Conservation (phyloP, 169 alveolate species). For the Cryptosporidium muris region DNA sequence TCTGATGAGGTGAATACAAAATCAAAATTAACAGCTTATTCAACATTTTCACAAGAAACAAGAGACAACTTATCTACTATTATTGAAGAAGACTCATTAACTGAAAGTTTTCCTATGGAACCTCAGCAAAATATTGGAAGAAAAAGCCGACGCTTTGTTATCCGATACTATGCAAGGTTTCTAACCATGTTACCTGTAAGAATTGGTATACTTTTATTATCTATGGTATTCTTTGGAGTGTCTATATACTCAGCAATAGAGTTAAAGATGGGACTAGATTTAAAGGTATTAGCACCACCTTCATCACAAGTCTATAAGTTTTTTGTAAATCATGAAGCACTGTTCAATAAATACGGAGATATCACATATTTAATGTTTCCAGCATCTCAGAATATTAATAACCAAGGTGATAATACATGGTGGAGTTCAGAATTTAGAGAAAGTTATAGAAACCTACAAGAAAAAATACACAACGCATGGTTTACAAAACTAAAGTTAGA, state of each 20-base stretch:
- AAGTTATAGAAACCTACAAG: constrained; percentile 34
- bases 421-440: constrained; percentile 34
- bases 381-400: constrained; percentile 43
- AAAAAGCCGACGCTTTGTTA: constrained; percentile 58
- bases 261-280: constrained; percentile 63
- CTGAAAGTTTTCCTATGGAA: constrained; percentile 44
- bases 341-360: constrained; percentile 66
- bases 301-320: constrained; percentile 65
- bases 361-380: constrained; percentile 63
- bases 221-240: constrained; percentile 32
- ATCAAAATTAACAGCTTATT: too few relatives aligned
- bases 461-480: constrained; percentile 45
- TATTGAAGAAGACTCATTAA: too few relatives aligned
- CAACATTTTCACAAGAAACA: too few relatives aligned
- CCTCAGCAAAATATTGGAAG: constrained; percentile 56
- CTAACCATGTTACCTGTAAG: constrained; percentile 58
- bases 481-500: constrained; percentile 62
- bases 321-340: constrained; percentile 48
- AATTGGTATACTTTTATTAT: constrained; percentile 12
- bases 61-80: too few relatives aligned
- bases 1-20: too few relatives aligned
- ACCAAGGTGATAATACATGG: constrained; percentile 18
- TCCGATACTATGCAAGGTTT: constrained; percentile 65
- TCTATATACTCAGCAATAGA: constrained; percentile 42
- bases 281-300: constrained; percentile 63